Evolutionary conservation across 768 basidiomycete genomes (phyloP).

Genomic region (Pisolithus microcarpus): DNA sequence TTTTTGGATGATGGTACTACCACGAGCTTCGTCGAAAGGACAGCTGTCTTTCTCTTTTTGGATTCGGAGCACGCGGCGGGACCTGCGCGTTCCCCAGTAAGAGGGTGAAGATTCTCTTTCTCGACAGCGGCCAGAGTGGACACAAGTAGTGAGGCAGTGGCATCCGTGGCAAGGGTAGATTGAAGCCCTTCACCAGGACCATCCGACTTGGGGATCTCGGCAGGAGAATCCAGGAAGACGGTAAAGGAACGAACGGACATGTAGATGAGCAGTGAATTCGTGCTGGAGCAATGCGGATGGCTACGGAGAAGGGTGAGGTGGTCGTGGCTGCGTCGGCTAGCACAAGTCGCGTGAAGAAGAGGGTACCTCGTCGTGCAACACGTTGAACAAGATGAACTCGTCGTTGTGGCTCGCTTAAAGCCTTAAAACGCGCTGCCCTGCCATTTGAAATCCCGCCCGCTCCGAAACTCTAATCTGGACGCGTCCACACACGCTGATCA

Average conservation of each 20-base stretch:
- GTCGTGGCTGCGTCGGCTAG: not conserved
- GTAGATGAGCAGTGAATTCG: constrained; percentile 2
- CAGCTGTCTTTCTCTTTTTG: constrained; percentile 62
- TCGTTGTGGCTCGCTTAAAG: constrained; percentile 16
- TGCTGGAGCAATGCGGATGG: not conserved
- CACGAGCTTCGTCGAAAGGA: constrained; percentile 48
- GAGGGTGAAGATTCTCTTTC: constrained; percentile 75
- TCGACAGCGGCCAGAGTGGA: constrained; percentile 39
- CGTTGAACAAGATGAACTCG: constrained; percentile 23
- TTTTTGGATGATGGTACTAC: constrained; percentile 33
- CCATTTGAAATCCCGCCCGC: constrained; percentile 27
- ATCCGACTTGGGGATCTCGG: constrained; percentile 29
- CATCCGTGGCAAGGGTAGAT: constrained; percentile 16
- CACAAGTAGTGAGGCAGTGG: constrained; percentile 27
- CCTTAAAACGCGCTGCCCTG: constrained; percentile 23
- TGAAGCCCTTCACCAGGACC: constrained; percentile 13
- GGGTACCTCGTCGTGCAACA: constrained; percentile 23
- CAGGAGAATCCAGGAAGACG: constrained; percentile 54
- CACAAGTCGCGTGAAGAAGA: constrained; percentile 10
- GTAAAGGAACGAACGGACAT: constrained; percentile 58
- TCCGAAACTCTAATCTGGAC: constrained; percentile 17
- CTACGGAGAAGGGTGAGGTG: not conserved
- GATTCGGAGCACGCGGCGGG: constrained; percentile 27
- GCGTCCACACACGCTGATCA: constrained; percentile 22
- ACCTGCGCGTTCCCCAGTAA: constrained; percentile 58